Base-by-base conservation (phyloP, 352 stramenopile genomes). In the Phytophthora fragariaefolia region DNA sequence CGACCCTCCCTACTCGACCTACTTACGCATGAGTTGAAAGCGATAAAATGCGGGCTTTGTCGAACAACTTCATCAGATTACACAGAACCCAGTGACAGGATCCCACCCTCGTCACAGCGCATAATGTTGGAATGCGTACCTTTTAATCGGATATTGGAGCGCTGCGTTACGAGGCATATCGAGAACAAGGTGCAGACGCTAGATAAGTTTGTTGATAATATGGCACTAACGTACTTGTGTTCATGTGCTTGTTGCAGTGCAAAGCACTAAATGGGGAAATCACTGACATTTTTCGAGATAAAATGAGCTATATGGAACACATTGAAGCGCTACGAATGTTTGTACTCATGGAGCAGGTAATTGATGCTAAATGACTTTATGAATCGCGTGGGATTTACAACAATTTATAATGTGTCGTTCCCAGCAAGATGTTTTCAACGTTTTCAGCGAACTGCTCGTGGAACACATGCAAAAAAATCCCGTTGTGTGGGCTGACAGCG, bases 271-370 rank as follows among this genome's bases (percentile, higher is more conserved):
- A 86, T 32, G 58, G 74, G 15, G 55, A 66, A 6, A 86, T 91
- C 15, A 73, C 83, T 12, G 62, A 71, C 51, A 72, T 86, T 4
- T 87, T 92, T 53, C 74, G 83, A 26, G 69, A 83, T 17, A 74
- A 78, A 42, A 61, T 92, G 28, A 54, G 68, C 15, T 90, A 81
- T 36, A 52, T 83, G 27, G 70, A 87, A 7, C 81, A 91, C 20
- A 62, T 87, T 5, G 58, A 91, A 45, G 55, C 72, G 4, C 63
- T 92, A 30, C 76, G 82, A 12, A 67, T 77, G 50, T 90, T 87
- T 45, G 77, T 92, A 6, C 74, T 92, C n/a, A 91, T 92, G 82
- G 78, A 83, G 47, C 80, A 90, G 83, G 83, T 92, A 73, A 38
- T 18, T 9, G 17, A 47, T 49, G 7, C 23, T 7, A 43, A 6